Percentiles rank a stretch among this genome's conserved stretches.
These are phyloP conservation scores for Phialophora tarda DNA, from an alignment of 2,329 filamentous ascomycete genomes.

Conservation along the genomic window DNA sequence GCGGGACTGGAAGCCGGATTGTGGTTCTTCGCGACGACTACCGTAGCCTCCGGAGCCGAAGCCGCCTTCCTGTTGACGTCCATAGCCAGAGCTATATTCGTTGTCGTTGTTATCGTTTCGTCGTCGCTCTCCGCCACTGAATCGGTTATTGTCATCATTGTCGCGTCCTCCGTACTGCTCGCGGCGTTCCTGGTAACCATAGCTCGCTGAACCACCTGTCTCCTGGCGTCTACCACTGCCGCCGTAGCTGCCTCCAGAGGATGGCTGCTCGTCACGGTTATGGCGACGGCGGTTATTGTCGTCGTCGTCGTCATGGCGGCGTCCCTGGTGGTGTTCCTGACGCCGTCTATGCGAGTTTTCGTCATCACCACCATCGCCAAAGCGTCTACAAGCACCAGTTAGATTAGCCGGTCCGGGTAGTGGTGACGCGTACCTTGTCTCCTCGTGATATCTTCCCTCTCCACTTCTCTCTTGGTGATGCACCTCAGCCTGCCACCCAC, in stretches of 20 bases:
- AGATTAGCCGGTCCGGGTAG: slow-evolving; percentile 1
- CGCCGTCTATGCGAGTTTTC: slow-evolving; percentile 27
- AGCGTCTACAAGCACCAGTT: slow-evolving; percentile 23
- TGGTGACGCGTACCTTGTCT: slow-evolving; percentile 28
- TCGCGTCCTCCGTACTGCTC: slow-evolving; percentile 32
- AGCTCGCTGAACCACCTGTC: slow-evolving; percentile 4
- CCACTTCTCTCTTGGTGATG: slow-evolving; percentile 33
- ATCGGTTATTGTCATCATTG: slow-evolving; percentile 17
- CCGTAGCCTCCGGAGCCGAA: slow-evolving; percentile 19
- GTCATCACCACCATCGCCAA: slow-evolving; percentile 32
- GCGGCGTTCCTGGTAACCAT: slow-evolving; percentile 20
- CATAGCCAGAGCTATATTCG: slow-evolving; percentile 25
- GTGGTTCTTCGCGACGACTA: slow-evolving; percentile 22
- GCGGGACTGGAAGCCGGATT: background rate
- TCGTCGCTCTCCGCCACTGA: slow-evolving; percentile 8
- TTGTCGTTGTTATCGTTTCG: slow-evolving; percentile 12
- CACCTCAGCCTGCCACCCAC: slow-evolving; percentile 28
- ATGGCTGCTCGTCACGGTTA: slow-evolving; percentile 19
- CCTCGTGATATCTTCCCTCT: slow-evolving; percentile 29
- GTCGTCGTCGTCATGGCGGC: slow-evolving; percentile 31
- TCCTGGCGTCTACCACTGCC: slow-evolving; percentile 20
- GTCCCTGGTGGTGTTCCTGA: slow-evolving; percentile 32
- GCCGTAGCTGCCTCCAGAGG: slow-evolving; percentile 7
- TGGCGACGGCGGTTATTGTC: slow-evolving; percentile 9
- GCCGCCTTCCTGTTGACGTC: slow-evolving; percentile 18